Percentiles rank a stretch among this genome's conserved stretches.
Evolutionary conservation across 2,329 filamentous ascomycete genomes (phyloP).

Genomic region (Clonostachys byssicola): DNA sequence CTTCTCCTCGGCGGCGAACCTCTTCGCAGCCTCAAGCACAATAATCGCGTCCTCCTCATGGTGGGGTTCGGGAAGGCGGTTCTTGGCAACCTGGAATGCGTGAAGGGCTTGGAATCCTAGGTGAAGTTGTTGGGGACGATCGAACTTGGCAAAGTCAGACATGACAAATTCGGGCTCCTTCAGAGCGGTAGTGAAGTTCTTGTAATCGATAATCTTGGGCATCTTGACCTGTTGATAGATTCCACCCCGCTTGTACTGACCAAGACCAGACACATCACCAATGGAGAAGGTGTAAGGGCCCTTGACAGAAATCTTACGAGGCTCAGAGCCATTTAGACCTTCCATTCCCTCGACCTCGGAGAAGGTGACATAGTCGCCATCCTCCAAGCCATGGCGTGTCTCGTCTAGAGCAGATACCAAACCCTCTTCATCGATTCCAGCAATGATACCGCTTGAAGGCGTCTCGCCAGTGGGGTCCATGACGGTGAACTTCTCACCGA

Average conservation of each 20-base stretch:
- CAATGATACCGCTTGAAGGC: slow-evolving; percentile 81
- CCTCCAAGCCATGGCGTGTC: slow-evolving; percentile 89
- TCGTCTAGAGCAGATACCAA: slow-evolving; percentile 92
- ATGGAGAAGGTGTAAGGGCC: slow-evolving; percentile 97
- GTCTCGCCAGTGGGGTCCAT: slow-evolving; percentile 90
- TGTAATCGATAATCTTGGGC: slow-evolving; percentile 90
- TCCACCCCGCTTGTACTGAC: slow-evolving; percentile 83
- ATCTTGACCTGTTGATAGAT: slow-evolving; percentile 97
- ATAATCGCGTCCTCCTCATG: slow-evolving; percentile 79
- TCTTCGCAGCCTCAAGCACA: slow-evolving; percentile 70
- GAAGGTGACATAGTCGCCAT: slow-evolving; percentile 95
- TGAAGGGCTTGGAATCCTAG: slow-evolving; percentile 90
- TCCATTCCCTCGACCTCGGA: slow-evolving; percentile 93
- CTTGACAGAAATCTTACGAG: slow-evolving; percentile 89
- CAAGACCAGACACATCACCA: slow-evolving; percentile 83
- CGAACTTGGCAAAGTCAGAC: slow-evolving; percentile 97
- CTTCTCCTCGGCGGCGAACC: slow-evolving; percentile 69
- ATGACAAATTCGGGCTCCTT: slow-evolving; percentile 86
- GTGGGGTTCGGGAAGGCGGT: slow-evolving; percentile 75
- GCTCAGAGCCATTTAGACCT: slow-evolving; percentile 74
- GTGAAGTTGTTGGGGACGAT: slow-evolving; percentile 88
- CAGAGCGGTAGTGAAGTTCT: slow-evolving; percentile 71
- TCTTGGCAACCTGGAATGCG: slow-evolving; percentile 72
- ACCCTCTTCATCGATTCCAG: slow-evolving; percentile 83
- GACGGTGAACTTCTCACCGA: slow-evolving; percentile 88